Conservation (phyloP, 2,329 filamentous ascomycete species). For the Alternaria conjuncta region DNA sequence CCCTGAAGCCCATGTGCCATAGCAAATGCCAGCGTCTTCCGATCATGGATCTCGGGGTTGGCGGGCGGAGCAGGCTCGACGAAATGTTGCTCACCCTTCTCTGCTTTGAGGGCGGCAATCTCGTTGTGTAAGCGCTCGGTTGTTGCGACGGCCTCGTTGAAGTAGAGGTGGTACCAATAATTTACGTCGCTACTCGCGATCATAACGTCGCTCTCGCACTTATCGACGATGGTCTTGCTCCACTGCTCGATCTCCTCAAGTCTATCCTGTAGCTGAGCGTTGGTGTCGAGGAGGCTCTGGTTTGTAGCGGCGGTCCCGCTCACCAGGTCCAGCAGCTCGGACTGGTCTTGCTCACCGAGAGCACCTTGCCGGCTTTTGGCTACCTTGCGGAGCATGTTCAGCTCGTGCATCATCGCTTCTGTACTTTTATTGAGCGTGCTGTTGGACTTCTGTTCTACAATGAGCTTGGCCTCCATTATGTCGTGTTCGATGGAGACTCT, state of each 20-base stretch:
- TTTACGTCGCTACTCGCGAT: background rate
- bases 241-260: background rate
- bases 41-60: background rate
- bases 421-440: background rate
- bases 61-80: background rate
- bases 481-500: background rate
- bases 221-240: background rate
- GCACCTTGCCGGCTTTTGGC: background rate
- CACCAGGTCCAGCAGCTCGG: background rate
- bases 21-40: background rate
- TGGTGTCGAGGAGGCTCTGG: background rate
- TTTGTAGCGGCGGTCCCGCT: background rate
- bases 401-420: background rate
- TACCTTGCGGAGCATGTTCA: background rate
- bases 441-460: background rate
- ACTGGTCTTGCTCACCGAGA: background rate
- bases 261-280: background rate
- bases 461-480: background rate
- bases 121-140: background rate
- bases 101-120: constrained; percentile 1
- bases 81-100: background rate
- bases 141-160: background rate
- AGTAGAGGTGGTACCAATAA: background rate
- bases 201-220: background rate
- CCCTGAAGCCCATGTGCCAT: background rate